Base-by-base conservation (phyloP, 805 yeast genomes). In the Spathaspora sp. region DNA sequence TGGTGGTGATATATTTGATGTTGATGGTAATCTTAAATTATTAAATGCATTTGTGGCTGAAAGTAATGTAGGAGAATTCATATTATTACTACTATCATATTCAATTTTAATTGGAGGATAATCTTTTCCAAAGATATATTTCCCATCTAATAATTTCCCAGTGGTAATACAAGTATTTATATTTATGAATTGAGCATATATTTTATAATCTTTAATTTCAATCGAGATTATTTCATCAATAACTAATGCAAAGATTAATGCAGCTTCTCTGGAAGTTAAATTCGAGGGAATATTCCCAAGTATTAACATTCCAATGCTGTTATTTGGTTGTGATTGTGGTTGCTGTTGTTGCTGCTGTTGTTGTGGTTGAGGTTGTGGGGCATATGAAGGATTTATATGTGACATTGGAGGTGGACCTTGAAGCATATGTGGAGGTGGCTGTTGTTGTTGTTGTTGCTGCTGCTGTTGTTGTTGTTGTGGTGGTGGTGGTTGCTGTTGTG, bases 161-260 rank as follows among this genome's bases (percentile, higher is more conserved):
- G 77, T 70, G 17, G 78, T 66, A 39, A 72, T 53, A 59, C 78
- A 74, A 14, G 78, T 69, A 57, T 67, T 66, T 35, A 62, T 57
- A 56, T 61, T 70, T 49, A 65, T 67, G 63, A 75, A 75, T 50
- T 57, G 62, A 26, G 74, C 78, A 47, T 60, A 62, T 47, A 73
- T 61, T 49, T 47, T 49, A 49, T 55, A 58, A 52, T 76, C 77
- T 23, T 68, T 60, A 39, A 82, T 57, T 50, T 81, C 86, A 42
- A 82, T 68, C 52, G 68, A 75, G 35, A 77, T 56, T 46, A 85
- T 61, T 54, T 74, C 85, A 57, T 85, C 89, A 55, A 75, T 68
- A n/a, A 89, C 87, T 50, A 87, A 68, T 5, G 93, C 79, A 63
- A 87, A 87, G 7, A 87, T 76, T 14, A 85, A 73, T 47, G 79